phyloP scores from a whole-genome alignment of 352 stramenopile genomes.

The Phytophthora aleatoria region DNA sequence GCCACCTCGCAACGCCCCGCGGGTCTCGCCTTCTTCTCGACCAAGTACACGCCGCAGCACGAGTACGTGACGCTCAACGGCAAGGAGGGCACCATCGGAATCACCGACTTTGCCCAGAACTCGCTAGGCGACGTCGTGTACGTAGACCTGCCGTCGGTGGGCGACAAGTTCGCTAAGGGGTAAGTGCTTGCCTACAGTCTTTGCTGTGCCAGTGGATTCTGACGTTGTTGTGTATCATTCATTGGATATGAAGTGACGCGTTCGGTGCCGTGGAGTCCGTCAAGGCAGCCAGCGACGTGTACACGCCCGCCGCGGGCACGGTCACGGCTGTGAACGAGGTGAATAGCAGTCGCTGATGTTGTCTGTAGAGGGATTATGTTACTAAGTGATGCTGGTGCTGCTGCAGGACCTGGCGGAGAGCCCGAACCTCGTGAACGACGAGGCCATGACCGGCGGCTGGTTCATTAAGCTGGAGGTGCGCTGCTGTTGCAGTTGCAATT shows the following conservation, averaged over 20 bases:
- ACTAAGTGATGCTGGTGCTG: conserved; percentile 8
- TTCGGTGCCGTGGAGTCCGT: conserved; percentile 99
- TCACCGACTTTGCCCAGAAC: conserved; percentile 98
- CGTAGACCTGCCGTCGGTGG: conserved; percentile 95
- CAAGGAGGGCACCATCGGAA: conserved; percentile 92
- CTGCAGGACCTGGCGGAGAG: conserved; percentile 73
- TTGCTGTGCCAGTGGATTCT: conserved; percentile 6
- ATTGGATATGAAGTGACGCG: conserved; percentile 62
- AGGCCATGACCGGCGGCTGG: conserved; percentile 85
- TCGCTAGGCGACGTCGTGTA: conserved; percentile 97
- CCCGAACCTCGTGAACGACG: conserved; percentile 89
- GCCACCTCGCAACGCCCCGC: conserved; percentile 45
- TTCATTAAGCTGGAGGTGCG: conserved; percentile 90
- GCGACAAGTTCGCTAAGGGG: conserved; percentile 94
- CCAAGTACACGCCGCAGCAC: conserved; percentile 87
- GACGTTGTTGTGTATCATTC: conserved; percentile 20
- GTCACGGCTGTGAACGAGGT: conserved; percentile 95
- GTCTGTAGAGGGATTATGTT: not conserved
- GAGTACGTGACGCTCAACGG: conserved; percentile 87
- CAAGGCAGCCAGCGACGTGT: conserved; percentile 98
- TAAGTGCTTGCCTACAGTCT: conserved; percentile 40
- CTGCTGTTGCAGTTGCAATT: conserved; percentile 6
- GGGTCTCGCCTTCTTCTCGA: conserved; percentile 67
- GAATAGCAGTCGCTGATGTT: not conserved
- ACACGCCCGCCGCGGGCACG: conserved; percentile 92